phyloP scores from a whole-genome alignment of 352 stramenopile species.

The Pythium dissimile region DNA sequence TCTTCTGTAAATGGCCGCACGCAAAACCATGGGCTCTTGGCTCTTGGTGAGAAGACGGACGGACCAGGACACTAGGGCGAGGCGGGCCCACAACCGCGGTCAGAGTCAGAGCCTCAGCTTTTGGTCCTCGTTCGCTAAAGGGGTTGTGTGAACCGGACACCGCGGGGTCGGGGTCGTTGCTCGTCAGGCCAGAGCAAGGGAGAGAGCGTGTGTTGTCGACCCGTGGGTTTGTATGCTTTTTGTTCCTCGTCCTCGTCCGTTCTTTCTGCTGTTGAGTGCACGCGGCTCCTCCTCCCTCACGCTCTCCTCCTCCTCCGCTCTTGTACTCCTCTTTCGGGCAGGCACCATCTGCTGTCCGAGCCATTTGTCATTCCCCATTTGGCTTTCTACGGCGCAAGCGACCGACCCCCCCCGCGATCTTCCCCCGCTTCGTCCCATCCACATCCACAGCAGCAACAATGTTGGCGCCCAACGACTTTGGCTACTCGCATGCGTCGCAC shows the following conservation, averaged over 20 bases:
- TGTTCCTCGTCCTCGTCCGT: background rate
- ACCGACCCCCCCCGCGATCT: slow-evolving; percentile 9
- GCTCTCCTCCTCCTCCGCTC: slow-evolving; percentile 1
- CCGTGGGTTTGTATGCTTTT: slow-evolving; percentile 1
- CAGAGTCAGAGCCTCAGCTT: background rate
- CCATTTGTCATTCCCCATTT: slow-evolving; percentile 81
- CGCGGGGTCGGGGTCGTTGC: slow-evolving; percentile 10
- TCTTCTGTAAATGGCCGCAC: background rate
- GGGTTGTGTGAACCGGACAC: slow-evolving; percentile 9
- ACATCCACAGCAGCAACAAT: slow-evolving; percentile 12
- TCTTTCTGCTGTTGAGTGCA: slow-evolving; percentile 7
- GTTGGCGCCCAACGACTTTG: slow-evolving; percentile 60
- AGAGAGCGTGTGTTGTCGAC: slow-evolving; percentile 3
- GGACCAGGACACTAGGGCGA: slow-evolving; percentile 5
- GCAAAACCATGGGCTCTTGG: background rate
- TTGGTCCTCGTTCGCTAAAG: background rate
- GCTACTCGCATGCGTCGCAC: slow-evolving; percentile 42
- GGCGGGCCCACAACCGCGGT: background rate
- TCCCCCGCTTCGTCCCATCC: background rate
- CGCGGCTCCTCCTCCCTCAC: background rate
- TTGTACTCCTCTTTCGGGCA: slow-evolving; percentile 7
- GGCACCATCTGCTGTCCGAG: slow-evolving; percentile 40
- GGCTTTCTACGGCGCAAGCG: slow-evolving; percentile 29
- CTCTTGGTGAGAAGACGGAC: slow-evolving; percentile 14
- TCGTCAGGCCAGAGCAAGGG: slow-evolving; percentile 17